Percentiles rank a stretch among this genome's conserved stretches.
Conservation (phyloP, 805 yeast species). For the Naumovozyma castellii region DNA sequence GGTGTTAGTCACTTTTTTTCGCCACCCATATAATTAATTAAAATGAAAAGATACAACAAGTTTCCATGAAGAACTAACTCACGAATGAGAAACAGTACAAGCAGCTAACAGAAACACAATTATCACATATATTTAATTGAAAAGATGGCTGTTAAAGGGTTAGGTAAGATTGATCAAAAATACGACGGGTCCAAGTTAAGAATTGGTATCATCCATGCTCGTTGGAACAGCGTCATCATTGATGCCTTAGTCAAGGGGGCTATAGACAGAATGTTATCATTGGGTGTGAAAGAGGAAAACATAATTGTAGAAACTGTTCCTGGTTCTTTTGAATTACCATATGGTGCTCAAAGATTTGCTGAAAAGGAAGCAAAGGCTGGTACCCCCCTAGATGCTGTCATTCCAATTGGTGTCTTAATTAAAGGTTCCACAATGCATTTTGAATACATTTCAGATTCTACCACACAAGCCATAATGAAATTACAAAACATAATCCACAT, state of each 20-base stretch:
- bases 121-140: no score
- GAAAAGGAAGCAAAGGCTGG: conserved; percentile 36
- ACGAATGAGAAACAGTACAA: no score
- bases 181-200: conserved; percentile 63
- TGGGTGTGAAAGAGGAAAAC: conserved; percentile 69
- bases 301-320: conserved; percentile 82
- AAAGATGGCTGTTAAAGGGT: conserved; percentile 68
- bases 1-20: not conserved
- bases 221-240: conserved; percentile 82
- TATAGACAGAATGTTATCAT: conserved; percentile 41
- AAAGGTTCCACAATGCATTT: conserved; percentile 98
- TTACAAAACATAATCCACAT: conserved; percentile 57
- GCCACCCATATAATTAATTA: not conserved
- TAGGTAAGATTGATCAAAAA: conserved; percentile 60
- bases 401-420: conserved; percentile 89
- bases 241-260: conserved; percentile 77
- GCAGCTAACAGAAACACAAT: not conserved
- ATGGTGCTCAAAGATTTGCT: conserved; percentile 51
- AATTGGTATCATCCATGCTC: conserved; percentile 86
- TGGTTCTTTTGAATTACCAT: conserved; percentile 91
- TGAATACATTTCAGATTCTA: conserved; percentile 90
- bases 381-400: conserved; percentile 65
- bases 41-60: not conserved
- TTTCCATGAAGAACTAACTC: no score
- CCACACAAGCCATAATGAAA: conserved; percentile 75